phyloP scores from a whole-genome alignment of 805 yeast species.

The Zygosaccharomyces pseudorouxii region DNA sequence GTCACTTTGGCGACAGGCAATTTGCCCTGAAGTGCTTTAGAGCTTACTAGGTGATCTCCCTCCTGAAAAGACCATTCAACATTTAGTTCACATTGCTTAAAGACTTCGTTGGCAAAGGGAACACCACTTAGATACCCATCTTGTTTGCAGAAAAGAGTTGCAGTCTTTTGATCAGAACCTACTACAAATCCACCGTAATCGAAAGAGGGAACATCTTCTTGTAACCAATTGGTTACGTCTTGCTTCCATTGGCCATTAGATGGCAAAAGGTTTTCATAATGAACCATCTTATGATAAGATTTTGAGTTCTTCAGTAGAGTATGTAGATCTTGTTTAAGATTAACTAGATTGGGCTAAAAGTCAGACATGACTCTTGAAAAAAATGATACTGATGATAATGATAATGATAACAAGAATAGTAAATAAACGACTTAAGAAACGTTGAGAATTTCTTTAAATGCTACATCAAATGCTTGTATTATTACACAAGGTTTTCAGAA shows the following conservation, averaged over 20 bases:
- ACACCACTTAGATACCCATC: slow-evolving; percentile 78
- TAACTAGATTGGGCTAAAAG: neutral
- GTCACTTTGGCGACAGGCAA: slow-evolving; percentile 68
- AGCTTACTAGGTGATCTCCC: slow-evolving; percentile 54
- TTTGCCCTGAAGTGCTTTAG: slow-evolving; percentile 42
- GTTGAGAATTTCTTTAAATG: neutral
- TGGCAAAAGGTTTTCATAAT: slow-evolving; percentile 58
- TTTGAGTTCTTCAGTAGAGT: neutral
- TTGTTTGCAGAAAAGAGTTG: slow-evolving; percentile 76
- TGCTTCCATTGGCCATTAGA: slow-evolving; percentile 76
- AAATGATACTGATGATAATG: neutral
- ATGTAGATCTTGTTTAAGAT: neutral
- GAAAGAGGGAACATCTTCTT: slow-evolving; percentile 89
- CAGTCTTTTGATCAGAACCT: slow-evolving; percentile 67
- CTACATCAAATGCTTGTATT: neutral
- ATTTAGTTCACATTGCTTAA: slow-evolving; percentile 61
- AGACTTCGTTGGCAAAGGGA: slow-evolving; percentile 86
- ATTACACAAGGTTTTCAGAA: slow-evolving; percentile 41
- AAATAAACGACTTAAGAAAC: neutral
- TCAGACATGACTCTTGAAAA: neutral
- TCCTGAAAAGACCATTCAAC: slow-evolving; percentile 74
- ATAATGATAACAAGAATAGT: neutral
- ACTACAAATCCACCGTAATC: slow-evolving; percentile 95
- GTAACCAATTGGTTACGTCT: slow-evolving; percentile 67
- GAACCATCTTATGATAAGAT: slow-evolving; percentile 20